Conservation (phyloP, 2,329 filamentous ascomycete genomes). For the Colletotrichum liaoningense region DNA sequence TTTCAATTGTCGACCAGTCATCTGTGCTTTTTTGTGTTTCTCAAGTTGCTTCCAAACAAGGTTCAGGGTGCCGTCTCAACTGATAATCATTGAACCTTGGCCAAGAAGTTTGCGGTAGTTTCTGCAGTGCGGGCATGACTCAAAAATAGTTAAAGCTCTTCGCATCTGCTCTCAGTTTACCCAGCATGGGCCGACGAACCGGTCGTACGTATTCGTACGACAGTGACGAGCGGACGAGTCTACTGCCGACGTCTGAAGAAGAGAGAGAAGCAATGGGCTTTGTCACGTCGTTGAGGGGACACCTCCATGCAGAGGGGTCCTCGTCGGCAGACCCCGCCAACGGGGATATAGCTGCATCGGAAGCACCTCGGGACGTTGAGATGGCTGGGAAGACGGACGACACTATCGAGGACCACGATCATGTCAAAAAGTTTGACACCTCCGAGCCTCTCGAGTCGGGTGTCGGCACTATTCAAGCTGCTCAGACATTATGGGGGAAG, state of each 20-base stretch:
- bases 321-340: neutral
- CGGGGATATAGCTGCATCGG: neutral
- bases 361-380: neutral
- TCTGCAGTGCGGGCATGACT: neutral
- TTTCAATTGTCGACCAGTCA: neutral
- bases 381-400: neutral
- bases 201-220: neutral
- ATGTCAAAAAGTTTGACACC: neutral
- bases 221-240: neutral
- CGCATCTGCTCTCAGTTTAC: neutral
- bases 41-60: neutral
- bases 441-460: conserved; percentile 1
- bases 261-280: neutral
- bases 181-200: neutral
- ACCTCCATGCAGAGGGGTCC: neutral
- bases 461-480: conserved; percentile 11
- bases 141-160: neutral
- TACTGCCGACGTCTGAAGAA: neutral
- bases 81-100: neutral
- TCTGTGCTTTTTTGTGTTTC: neutral
- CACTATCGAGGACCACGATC: neutral
- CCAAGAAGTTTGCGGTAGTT: neutral
- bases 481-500: conserved; percentile 13
- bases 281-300: conserved; percentile 1
- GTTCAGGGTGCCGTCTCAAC: conserved; percentile 15